Evolutionary conservation across 345 rosid species (phyloP).

Genomic region (Hevea brasiliensis): DNA sequence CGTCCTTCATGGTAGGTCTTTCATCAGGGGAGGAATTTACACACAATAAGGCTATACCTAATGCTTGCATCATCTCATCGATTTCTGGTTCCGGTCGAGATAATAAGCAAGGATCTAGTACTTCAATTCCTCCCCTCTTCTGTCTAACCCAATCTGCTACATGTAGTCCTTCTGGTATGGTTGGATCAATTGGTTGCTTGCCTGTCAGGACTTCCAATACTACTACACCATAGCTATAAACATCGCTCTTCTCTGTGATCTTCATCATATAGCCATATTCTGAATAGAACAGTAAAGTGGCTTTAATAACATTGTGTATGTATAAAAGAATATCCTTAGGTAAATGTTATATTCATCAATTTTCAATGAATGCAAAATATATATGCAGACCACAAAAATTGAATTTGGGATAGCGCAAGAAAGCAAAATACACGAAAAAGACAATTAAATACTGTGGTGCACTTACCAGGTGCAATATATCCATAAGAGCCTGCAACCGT

Average conservation of each 20-base stretch:
- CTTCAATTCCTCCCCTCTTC: constrained; percentile 59
- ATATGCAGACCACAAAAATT: too few species aligned
- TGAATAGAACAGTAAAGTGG: constrained; percentile 24
- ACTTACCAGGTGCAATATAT: constrained; percentile 92
- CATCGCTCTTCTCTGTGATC: constrained; percentile 94
- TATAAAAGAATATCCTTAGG: too few species aligned
- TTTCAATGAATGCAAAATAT: background rate
- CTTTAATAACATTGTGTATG: background rate
- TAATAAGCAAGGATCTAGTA: constrained; percentile 58
- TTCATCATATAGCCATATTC: constrained; percentile 96
- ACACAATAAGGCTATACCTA: constrained; percentile 76
- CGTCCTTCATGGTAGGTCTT: constrained; percentile 92
- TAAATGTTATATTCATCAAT: too few species aligned
- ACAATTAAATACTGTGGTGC: background rate
- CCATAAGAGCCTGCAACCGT: constrained; percentile 96
- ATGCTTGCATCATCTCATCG: constrained; percentile 81
- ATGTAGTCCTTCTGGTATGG: constrained; percentile 80
- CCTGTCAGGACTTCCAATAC: constrained; percentile 85
- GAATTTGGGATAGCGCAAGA: background rate
- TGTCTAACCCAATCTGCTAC: constrained; percentile 86
- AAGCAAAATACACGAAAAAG: background rate
- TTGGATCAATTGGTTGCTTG: constrained; percentile 90
- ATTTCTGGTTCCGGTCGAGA: constrained; percentile 57
- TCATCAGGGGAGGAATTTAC: constrained; percentile 71
- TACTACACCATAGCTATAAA: constrained; percentile 91